These are phyloP conservation scores for Kondoa subrosea DNA, from an alignment of 768 basidiomycete genomes.

Conservation along the genomic window DNA sequence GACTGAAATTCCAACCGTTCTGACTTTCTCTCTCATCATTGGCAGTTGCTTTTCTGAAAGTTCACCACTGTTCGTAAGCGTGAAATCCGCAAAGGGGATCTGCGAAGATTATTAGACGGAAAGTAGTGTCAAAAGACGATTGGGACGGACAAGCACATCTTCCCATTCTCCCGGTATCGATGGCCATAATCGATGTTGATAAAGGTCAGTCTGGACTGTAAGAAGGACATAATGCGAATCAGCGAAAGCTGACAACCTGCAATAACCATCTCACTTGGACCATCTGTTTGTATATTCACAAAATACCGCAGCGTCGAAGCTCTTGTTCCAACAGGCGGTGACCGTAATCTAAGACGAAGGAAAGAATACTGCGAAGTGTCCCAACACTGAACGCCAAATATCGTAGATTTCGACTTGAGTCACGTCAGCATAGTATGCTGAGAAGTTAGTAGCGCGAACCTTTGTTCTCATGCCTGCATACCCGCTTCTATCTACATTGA, in stretches of 20 bases:
- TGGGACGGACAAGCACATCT: conserved; percentile 50
- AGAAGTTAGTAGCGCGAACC: conserved; percentile 34
- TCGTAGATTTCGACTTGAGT: conserved; percentile 50
- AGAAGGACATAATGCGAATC: background rate
- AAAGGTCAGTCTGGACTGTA: conserved; percentile 63
- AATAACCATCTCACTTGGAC: conserved; percentile 32
- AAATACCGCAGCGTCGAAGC: conserved; percentile 51
- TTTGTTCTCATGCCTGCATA: conserved; percentile 83
- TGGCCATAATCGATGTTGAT: conserved; percentile 84
- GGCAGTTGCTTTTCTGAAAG: conserved; percentile 46
- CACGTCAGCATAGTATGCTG: background rate
- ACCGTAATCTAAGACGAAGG: conserved; percentile 60
- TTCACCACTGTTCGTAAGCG: conserved; percentile 37
- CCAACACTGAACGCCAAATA: conserved; percentile 72
- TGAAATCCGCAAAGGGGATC: conserved; percentile 55
- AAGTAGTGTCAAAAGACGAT: conserved; percentile 19
- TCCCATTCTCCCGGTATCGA: conserved; percentile 50
- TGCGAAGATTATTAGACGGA: conserved; percentile 32
- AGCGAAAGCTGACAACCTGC: background rate
- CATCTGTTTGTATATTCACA: conserved; percentile 81
- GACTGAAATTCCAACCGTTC: conserved; percentile 19
- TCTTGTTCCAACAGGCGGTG: conserved; percentile 31
- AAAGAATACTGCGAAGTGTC: conserved; percentile 69
- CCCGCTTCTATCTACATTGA: conserved; percentile 42
- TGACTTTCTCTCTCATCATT: conserved; percentile 56